phyloP scores from a whole-genome alignment of 2,329 filamentous ascomycete genomes.

The Onygena corvina region DNA sequence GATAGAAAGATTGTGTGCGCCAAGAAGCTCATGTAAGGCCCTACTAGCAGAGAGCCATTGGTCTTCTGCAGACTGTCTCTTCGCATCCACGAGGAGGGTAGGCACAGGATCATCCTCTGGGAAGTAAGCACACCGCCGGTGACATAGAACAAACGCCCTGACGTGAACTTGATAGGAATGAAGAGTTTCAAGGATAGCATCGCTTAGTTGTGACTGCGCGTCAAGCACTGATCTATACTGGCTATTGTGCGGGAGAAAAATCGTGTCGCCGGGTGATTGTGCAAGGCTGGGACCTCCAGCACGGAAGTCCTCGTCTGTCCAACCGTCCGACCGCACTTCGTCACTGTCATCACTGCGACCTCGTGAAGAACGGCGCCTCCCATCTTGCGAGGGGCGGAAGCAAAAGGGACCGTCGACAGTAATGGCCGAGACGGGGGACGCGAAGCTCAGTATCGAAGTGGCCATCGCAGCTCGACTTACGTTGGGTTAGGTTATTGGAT shows the following conservation, averaged over 20 bases:
- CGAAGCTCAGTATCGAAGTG: not conserved
- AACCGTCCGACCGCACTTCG: conserved; percentile 9
- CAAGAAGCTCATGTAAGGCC: not conserved
- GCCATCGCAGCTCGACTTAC: too few relatives aligned
- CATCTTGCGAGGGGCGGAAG: not conserved
- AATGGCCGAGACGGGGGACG: not conserved
- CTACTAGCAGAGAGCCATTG: conserved; percentile 2
- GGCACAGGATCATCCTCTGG: not conserved
- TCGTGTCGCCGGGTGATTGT: not conserved
- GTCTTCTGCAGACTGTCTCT: not conserved
- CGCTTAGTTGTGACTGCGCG: not conserved
- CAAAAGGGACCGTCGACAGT: not conserved
- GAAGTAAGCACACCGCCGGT: not conserved
- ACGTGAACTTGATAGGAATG: not conserved
- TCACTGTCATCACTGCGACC: conserved; percentile 16
- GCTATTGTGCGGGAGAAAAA: not conserved
- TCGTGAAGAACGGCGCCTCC: not conserved
- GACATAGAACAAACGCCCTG: not conserved
- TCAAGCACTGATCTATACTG: not conserved
- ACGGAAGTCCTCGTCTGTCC: not conserved
- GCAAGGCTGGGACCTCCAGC: not conserved
- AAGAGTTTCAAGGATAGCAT: not conserved
- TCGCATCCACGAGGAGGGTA: conserved; percentile 2
- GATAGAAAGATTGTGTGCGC: not conserved
- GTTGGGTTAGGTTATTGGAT: too few relatives aligned